phyloP scores from a whole-genome alignment of 306 rosid genomes.

The Castanea crenata region DNA sequence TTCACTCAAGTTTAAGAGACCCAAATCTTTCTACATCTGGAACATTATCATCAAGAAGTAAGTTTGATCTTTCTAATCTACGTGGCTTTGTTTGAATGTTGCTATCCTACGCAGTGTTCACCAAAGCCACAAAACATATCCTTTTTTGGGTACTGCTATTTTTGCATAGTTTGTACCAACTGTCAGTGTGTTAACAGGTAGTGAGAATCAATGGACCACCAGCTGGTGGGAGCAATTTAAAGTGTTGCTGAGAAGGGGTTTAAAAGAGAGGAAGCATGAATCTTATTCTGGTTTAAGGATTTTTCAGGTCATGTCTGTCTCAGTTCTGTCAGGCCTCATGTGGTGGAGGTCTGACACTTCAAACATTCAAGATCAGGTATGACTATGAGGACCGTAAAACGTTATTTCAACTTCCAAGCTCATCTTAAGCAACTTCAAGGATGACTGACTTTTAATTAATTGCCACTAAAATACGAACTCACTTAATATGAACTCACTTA shows the following conservation, averaged over 20 bases:
- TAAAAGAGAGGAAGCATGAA: constrained; percentile 81
- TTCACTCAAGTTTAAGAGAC: constrained; percentile 35
- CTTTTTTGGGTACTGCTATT: no score
- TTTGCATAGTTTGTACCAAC: neutral
- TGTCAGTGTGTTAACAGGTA: constrained; percentile 25
- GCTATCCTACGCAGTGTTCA: neutral
- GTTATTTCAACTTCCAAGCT: neutral
- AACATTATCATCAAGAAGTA: constrained; percentile 51
- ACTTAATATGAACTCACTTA: no score
- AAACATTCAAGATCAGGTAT: constrained; percentile 84
- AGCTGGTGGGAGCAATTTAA: constrained; percentile 84
- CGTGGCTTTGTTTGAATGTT: neutral
- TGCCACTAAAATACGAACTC: no score
- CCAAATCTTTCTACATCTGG: constrained; percentile 23
- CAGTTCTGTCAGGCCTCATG: constrained; percentile 75
- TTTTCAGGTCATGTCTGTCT: constrained; percentile 84
- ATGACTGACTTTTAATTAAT: no score
- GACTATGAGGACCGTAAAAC: no score
- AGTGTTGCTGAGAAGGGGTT: constrained; percentile 76
- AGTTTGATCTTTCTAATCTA: neutral
- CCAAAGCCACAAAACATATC: neutral
- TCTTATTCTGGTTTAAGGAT: constrained; percentile 82
- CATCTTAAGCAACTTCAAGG: neutral
- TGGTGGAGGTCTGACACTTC: constrained; percentile 89
- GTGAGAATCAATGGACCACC: constrained; percentile 60